Base-by-base conservation (phyloP, 768 basidiomycete genomes). In the Tylopilus rubrobrunneus region DNA sequence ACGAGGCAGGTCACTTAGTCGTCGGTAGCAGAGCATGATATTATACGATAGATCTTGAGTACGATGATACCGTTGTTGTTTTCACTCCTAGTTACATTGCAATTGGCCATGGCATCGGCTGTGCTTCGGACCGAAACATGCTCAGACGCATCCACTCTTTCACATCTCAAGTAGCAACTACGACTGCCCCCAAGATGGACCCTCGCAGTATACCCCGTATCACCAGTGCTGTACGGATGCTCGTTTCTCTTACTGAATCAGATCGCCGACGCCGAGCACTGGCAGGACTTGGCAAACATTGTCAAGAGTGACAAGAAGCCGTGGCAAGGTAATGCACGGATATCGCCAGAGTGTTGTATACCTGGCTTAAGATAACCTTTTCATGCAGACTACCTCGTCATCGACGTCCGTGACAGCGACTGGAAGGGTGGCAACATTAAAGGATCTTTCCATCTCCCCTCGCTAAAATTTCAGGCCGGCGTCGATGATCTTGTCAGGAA, bases 371-470 rank as follows among this genome's bases (percentile, higher is more conserved):
- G 53, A 36, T 40, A 6, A 3, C 19, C 17, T 10, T 39, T 39
- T 31, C 29, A 12, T 36, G 41, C 47, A 70, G 88, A 92, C 65
- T 92, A 84, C 65, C 67, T 86, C 29, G 78, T 93, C 42, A 79
- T 93, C 39, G 91, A 93, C 67, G 91, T 93, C 31, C 84, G 91
- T n/a, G 90, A 91, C 67, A 81, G 85, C 52, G 91, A 93, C 59
- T 88, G 77, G 69, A 73, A 65, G 11, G 91, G 91, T 59, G 91
- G 91, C 36, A 86, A 92, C 66, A 89, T 93, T 67, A 82, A 78
- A 59, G 77, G 80, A 56, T 76, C 81, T 40, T 62, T 80, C 53
- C 82, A 88, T 62, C 64, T 76, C 33, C 91, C 91, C 1, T 87
- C 87, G 8, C 56, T 66, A 28, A 75, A 75, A 46, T 90, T 92